phyloP scores from a whole-genome alignment of 805 yeast genomes.

The Candida boleticola region DNA sequence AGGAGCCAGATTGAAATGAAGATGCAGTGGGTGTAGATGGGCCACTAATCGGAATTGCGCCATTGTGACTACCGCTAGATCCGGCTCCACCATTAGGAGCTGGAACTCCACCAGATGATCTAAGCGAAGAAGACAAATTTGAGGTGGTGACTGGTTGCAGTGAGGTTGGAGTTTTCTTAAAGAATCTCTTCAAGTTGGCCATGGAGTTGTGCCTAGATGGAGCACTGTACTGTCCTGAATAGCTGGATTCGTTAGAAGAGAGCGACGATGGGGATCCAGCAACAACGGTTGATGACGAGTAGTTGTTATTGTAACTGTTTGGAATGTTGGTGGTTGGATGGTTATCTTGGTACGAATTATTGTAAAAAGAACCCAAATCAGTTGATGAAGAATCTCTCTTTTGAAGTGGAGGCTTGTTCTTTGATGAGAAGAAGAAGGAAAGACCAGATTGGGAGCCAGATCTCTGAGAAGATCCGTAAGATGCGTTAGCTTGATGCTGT shows the following conservation, averaged over 20 bases:
- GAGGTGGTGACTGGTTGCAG: slow-evolving; percentile 14
- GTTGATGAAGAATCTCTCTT: slow-evolving; percentile 38
- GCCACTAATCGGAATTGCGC: slow-evolving; percentile 10
- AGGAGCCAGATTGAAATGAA: slow-evolving; percentile 18
- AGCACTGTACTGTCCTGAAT: slow-evolving; percentile 22
- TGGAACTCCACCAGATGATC: slow-evolving; percentile 7
- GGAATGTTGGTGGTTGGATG: slow-evolving; percentile 16
- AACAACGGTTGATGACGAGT: slow-evolving; percentile 6
- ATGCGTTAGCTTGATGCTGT: slow-evolving; percentile 29
- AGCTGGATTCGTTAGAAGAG: slow-evolving; percentile 36
- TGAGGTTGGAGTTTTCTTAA: slow-evolving; percentile 43
- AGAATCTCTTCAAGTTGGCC: slow-evolving; percentile 74
- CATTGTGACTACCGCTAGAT: slow-evolving; percentile 8
- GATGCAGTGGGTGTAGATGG: slow-evolving; percentile 9
- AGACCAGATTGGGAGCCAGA: slow-evolving; percentile 47
- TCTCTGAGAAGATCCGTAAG: slow-evolving; percentile 32
- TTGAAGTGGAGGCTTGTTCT: slow-evolving; percentile 32
- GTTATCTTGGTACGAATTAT: slow-evolving; percentile 34
- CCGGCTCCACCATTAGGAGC: neutral
- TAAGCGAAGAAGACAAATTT: slow-evolving; percentile 23
- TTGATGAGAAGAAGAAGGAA: slow-evolving; percentile 47
- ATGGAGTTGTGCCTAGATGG: slow-evolving; percentile 69
- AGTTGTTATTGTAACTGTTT: slow-evolving; percentile 9
- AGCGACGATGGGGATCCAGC: slow-evolving; percentile 32
- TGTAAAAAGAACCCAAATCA: slow-evolving; percentile 41